Conservation (phyloP, 2,329 filamentous ascomycete species). For the Talaromyces sp. region DNA sequence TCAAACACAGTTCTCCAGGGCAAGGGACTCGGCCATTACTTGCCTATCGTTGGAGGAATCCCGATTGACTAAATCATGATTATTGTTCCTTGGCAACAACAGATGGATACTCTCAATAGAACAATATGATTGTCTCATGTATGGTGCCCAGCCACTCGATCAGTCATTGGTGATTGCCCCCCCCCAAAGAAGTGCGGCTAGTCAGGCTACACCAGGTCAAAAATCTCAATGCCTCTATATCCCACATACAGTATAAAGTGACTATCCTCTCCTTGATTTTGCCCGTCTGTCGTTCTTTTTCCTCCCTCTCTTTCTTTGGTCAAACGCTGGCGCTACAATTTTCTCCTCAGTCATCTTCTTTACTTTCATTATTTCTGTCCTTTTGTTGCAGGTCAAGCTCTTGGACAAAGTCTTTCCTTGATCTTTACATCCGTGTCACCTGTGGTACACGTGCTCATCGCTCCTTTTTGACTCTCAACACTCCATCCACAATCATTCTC, state of each 20-base stretch:
- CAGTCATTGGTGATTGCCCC: not conserved
- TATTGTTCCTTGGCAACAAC: not conserved
- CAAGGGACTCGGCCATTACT: not conserved
- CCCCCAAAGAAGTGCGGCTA: not conserved
- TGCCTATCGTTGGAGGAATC: not conserved
- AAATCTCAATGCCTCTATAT: not conserved
- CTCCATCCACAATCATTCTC: not conserved
- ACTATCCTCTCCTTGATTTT: not conserved
- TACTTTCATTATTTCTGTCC: not conserved
- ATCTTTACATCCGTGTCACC: conserved; percentile 5
- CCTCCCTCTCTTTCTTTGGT: not conserved
- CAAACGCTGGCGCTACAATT: not conserved
- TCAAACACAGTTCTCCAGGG: not conserved
- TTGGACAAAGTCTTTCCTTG: not conserved
- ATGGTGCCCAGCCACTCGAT: not conserved
- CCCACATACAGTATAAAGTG: not conserved
- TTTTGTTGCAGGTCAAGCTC: conserved; percentile 7
- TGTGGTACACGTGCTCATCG: conserved; percentile 4
- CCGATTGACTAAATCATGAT: not conserved
- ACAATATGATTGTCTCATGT: not conserved
- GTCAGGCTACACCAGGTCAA: conserved; percentile 5
- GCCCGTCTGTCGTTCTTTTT: not conserved
- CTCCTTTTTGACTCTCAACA: not conserved
- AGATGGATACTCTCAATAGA: not conserved
- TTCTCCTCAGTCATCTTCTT: not conserved